Percentiles rank a stretch among this genome's conserved stretches.
Conservation (phyloP, 2,329 filamentous ascomycete genomes). For the Penicillium sp. region DNA sequence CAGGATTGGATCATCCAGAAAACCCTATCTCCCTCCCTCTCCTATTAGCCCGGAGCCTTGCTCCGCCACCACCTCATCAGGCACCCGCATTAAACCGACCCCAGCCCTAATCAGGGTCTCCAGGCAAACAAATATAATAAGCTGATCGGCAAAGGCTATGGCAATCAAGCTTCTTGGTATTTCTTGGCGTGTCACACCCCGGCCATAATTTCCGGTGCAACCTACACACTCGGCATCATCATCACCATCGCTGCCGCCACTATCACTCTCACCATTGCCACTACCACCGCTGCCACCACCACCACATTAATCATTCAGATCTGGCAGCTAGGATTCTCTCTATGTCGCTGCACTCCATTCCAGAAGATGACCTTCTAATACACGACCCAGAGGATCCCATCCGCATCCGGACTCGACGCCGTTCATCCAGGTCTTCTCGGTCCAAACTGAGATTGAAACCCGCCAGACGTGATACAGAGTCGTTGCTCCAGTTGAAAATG, state of each 20-base stretch:
- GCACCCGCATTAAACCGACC: background rate
- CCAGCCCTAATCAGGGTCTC: background rate
- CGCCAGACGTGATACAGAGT: background rate
- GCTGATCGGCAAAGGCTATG: conserved; percentile 1
- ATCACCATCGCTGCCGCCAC: background rate
- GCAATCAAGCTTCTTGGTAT: conserved; percentile 8
- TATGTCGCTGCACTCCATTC: background rate
- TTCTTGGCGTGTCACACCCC: conserved; percentile 3
- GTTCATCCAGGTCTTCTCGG: background rate
- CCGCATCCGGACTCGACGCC: background rate
- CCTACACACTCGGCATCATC: too few relatives aligned
- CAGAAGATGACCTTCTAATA: background rate
- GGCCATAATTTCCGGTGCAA: background rate
- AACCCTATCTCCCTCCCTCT: background rate
- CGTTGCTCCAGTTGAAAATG: background rate
- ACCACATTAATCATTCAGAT: background rate
- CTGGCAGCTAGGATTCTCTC: background rate
- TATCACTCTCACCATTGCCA: background rate
- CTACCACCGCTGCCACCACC: background rate
- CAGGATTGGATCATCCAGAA: too few relatives aligned
- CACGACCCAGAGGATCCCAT: background rate
- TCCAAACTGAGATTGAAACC: background rate
- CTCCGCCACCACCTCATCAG: background rate
- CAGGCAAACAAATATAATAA: conserved; percentile 2
- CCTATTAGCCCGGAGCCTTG: background rate